Conservation (phyloP, 179 eudicot species). For the Vitellaria paradoxa region DNA sequence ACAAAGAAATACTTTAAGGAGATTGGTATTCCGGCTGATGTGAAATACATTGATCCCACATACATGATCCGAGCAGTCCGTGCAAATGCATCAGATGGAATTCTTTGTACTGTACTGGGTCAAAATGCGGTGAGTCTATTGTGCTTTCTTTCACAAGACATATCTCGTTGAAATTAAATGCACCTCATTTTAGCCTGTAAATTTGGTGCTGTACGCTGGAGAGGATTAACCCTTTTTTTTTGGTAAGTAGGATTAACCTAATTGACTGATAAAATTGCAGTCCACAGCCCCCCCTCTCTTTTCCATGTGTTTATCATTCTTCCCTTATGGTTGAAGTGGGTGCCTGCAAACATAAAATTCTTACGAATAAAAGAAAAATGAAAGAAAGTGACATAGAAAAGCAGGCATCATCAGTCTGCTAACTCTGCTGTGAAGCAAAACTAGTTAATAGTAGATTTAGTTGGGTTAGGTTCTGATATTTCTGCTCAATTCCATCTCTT, state of each 20-base stretch:
- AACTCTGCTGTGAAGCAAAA: neutral
- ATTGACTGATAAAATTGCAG: neutral
- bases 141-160: neutral
- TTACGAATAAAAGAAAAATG: neutral
- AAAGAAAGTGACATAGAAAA: neutral
- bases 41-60: conserved; percentile 97
- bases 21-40: conserved; percentile 77
- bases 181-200: neutral
- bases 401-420: neutral
- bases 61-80: conserved; percentile 98
- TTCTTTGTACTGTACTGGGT: conserved; percentile 92
- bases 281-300: neutral
- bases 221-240: neutral
- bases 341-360: neutral
- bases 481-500: neutral
- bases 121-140: conserved; percentile 87
- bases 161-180: neutral
- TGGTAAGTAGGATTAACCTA: neutral
- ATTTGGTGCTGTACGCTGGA: neutral
- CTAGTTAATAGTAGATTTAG: neutral
- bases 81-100: conserved; percentile 99
- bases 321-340: neutral
- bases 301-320: neutral
- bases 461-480: neutral
- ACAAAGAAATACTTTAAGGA: conserved; percentile 82